Evolutionary conservation across 2,329 filamentous ascomycete species (phyloP), one percentile per base, ranked within the genome.

Genomic region (Didymella exigua): DNA sequence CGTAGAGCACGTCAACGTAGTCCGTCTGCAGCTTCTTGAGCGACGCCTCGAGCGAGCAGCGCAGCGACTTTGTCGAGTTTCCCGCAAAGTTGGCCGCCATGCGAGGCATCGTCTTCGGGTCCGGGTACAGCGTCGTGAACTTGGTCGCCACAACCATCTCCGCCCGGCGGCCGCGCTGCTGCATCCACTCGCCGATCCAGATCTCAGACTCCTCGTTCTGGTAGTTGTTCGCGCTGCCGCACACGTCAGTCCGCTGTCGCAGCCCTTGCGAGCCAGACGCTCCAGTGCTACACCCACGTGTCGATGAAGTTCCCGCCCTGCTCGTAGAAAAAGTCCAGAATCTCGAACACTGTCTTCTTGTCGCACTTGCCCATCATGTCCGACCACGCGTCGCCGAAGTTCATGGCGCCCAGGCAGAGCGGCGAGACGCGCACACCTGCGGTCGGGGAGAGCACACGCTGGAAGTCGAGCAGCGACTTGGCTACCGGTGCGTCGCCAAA

Each of bases 61-160:
- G 70, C 24, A 79, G 66, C 14, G 66, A 71, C 56, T 77, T 78
- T 19, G 71, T 67, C 31, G 63, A 63, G 60, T 78, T 77, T 1
- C 79, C 79, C 9, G 70, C 71, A 50, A 72, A 80, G 61, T 82
- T 83, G 59, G 58, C 58, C 62, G 61, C 33, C 64, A 67, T 45
- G 55, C 65, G 67, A n/a, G 65, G 65, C 55, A 56, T 47, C 6
- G 69, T 64, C 26, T 57, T 50, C 1, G 60, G 71, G 16, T 69
- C 48, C 1, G 66, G 66, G 40, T 61, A 71, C 31, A 49, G 58
- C 0, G 70, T 73, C 1, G 79, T 79, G 68, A 78, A 85, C 65
- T 85, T 85, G 16, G 82, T 84, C 0, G 82, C 81, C 18, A 86
- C 62, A 27, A 85, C 79, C 41, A 85, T 78, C 59, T 83, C 67